A percentile compares a stretch with the other conserved stretches of the same genome.
phyloP scores from a whole-genome alignment of 176 grass and related monocot species.

The Phoenix dactylifera region DNA sequence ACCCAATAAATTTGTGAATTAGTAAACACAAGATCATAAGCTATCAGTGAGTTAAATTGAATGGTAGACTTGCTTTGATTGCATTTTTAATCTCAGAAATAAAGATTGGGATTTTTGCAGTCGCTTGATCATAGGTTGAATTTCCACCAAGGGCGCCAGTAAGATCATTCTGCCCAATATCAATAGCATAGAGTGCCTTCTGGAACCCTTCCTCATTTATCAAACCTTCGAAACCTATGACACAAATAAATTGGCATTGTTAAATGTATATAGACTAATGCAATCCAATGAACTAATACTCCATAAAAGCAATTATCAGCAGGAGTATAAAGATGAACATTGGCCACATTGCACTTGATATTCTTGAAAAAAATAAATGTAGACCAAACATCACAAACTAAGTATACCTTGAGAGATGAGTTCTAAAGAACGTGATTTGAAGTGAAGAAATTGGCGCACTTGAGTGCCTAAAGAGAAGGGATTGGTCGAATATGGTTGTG shows the following conservation, averaged over 20 bases:
- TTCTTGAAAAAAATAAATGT: too few species aligned
- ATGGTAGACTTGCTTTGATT: constrained; percentile 19
- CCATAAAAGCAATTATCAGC: too few species aligned
- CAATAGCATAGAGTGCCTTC: constrained; percentile 30
- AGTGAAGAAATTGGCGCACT: constrained; percentile 46
- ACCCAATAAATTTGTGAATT: too few species aligned
- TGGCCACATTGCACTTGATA: too few species aligned
- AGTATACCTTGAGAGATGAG: constrained; percentile 23
- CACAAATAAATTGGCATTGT: neutral
- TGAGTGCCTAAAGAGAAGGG: constrained; percentile 34
- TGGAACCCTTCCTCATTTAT: constrained; percentile 25
- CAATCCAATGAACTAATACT: too few species aligned
- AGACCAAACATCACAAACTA: too few species aligned
- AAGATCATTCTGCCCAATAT: constrained; percentile 47
- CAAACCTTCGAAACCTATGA: constrained; percentile 16
- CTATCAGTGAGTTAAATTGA: neutral
- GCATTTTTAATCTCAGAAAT: constrained; percentile 26
- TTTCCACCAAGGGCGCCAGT: constrained; percentile 13
- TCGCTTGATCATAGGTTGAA: constrained; percentile 14
- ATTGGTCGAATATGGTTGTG: neutral
- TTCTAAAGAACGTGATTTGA: constrained; percentile 40
- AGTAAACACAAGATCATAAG: too few species aligned
- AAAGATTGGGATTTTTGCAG: constrained; percentile 13
- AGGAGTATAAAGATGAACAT: too few species aligned
- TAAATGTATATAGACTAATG: too few species aligned